Conservation (phyloP, 306 rosid genomes). For the Senna siamea region DNA sequence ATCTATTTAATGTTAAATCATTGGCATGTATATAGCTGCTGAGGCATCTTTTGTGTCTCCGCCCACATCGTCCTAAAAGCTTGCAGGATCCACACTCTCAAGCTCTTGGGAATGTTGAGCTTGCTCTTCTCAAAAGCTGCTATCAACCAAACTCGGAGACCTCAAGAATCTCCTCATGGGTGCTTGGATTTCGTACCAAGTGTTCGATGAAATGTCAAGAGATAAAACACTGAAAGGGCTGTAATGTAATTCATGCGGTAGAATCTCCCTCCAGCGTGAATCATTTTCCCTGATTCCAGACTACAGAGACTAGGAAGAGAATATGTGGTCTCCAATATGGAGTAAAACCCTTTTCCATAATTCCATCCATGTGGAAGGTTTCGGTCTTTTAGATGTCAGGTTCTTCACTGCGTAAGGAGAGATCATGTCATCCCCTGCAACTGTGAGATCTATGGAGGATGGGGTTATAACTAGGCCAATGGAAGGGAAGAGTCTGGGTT, state of each 20-base stretch:
- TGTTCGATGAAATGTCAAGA: conserved; percentile 57
- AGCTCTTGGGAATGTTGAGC: conserved; percentile 82
- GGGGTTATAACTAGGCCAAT: conserved; percentile 69
- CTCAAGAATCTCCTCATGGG: conserved; percentile 85
- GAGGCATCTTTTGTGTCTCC: conserved; percentile 95
- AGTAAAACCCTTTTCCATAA: conserved; percentile 86
- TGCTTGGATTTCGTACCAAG: conserved; percentile 88
- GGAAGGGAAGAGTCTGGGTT: conserved; percentile 90
- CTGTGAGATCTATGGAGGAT: conserved; percentile 66
- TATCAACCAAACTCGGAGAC: conserved; percentile 67
- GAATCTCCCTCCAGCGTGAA: conserved; percentile 63
- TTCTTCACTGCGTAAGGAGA: conserved; percentile 93
- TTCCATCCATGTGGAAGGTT: conserved; percentile 77
- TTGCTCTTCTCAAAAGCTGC: conserved; percentile 93
- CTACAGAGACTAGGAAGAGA: conserved; percentile 80
- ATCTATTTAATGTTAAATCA: too few relatives aligned
- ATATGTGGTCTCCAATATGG: conserved; percentile 79
- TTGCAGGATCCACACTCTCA: conserved; percentile 84
- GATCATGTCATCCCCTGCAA: conserved; percentile 93
- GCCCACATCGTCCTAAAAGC: conserved; percentile 81
- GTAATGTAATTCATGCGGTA: conserved; percentile 93
- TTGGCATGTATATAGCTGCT: too few relatives aligned
- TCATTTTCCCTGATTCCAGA: conserved; percentile 81
- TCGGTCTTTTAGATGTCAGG: conserved; percentile 81
- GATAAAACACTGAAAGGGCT: conserved; percentile 81